Evolutionary conservation across 495 filamentous ascomycete genomes (phyloP), one percentile per base, ranked within the genome.

Genomic region (Choiromyces venosus): DNA sequence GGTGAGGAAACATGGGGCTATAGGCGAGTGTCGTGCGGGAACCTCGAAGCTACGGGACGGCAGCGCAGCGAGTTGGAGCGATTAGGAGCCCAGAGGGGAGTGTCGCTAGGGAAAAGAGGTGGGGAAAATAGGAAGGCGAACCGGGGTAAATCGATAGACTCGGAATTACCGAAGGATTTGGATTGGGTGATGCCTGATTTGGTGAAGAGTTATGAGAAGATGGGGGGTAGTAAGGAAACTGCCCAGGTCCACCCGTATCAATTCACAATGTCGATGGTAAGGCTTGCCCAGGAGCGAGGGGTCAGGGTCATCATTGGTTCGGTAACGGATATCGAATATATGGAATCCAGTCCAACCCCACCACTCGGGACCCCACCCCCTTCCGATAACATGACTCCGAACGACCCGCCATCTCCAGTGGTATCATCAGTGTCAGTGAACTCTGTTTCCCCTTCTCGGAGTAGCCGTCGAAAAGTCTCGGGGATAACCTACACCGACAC

Each of bases 221-320:
- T 98, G 93, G 93, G 93, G 10, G 90, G 89, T 52, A 79, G 77
- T 19, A 85, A 83, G 67, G 87, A 87, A 72, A 98, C 95, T 2
- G 92, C 95, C 3, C 95, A 98, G 81, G 95, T 98, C 8, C 95
- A 98, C 82, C 95, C 95, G 2, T 93, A 92, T 79, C 89, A 91
- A 35, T 97, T 99, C 78, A 99, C 94, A 4, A 97, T 88, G 0
- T 86, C 91, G 4, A 95, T 99, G 81, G 92, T 93, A 16, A 86
- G 87, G 46, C 86, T 99, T 25, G 93, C 94, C 12, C 85, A 87
- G 73, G 88, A 93, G 71, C 88, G 86, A 73, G 94, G 94, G 12
- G 90, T 87, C 36, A 87, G 90, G 65, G 87, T 97, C 69, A 85
- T 89, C 36, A 76, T 91, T 39, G 91, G 91, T 16, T 86, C 87